These are phyloP conservation scores for Pyrenophora tritici-repentis DNA, from an alignment of 2,329 filamentous ascomycete species.

Conservation along the genomic window DNA sequence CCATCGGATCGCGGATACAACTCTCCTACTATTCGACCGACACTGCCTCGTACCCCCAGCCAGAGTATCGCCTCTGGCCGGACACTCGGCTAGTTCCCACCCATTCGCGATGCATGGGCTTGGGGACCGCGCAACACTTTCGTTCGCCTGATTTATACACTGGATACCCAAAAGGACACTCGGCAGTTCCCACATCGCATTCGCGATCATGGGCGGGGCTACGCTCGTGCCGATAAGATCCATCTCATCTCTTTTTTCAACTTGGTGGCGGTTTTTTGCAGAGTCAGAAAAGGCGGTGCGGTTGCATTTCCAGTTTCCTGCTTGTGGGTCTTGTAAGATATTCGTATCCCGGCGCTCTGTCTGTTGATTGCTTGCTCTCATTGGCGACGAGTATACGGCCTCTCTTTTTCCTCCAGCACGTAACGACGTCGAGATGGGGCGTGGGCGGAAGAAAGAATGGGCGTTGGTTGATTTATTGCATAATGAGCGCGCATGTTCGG, in stretches of 20 bases:
- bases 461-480: slow-evolving; percentile 39
- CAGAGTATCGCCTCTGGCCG: slow-evolving; percentile 49
- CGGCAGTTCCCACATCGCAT: too few relatives aligned
- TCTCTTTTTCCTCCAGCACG: slow-evolving; percentile 6
- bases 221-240: slow-evolving; percentile 37
- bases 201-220: slow-evolving; percentile 30
- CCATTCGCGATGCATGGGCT: background rate
- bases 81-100: slow-evolving; percentile 38
- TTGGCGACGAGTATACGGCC: slow-evolving; percentile 23
- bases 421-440: slow-evolving; percentile 18
- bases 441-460: slow-evolving; percentile 14
- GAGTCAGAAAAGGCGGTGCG: slow-evolving; percentile 35
- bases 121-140: background rate
- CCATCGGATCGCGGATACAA: slow-evolving; percentile 39
- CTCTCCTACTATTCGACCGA: slow-evolving; percentile 41
- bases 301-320: slow-evolving; percentile 32
- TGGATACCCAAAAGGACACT: slow-evolving; percentile 49
- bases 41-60: slow-evolving; percentile 41
- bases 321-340: slow-evolving; percentile 36
- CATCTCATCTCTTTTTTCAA: slow-evolving; percentile 17
- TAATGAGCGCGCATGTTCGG: slow-evolving; percentile 31
- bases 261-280: slow-evolving; percentile 30
- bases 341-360: slow-evolving; percentile 29
- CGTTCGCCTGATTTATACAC: slow-evolving; percentile 22
- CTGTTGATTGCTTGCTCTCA: slow-evolving; percentile 7